Base-by-base conservation (phyloP, 2,329 filamentous ascomycete species). In the Monosporascus sp. region DNA sequence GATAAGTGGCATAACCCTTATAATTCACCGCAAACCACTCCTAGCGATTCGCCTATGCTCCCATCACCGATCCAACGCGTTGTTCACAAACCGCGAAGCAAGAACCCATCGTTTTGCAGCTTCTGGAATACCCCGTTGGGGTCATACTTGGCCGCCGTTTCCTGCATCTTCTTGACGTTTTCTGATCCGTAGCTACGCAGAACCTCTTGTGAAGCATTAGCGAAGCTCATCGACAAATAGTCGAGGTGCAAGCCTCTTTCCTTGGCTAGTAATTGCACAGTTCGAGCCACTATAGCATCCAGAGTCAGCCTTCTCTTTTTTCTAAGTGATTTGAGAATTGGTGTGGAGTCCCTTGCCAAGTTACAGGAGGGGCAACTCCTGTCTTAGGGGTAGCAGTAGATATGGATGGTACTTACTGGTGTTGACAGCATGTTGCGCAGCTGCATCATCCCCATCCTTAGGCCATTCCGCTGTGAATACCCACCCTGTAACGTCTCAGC, bases 401-500 rank as follows among this genome's bases (percentile, higher is more conserved):
- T 31, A 31, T n/a, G 48, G 15, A 38, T 40, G 31, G 15, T 49
- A 20, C 15, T 9, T 24, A 11, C 37, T 31, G 14, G 24, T n/a
- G 41, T 37, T 18, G 20, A 56, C 20, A 17, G 51, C 49, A 31
- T 35, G 18, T 26, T 52, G 26, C 2, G 41, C 49, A 18, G 41
- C 31, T 15, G 46, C 44, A 18, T 54, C 50, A 18, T 54, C 38
- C 6, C 35, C 40, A 17, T 45, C 40, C 49, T 48, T 38, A 18
- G n/a, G 45, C 51, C 49, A 56, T 18, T 54, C 49, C 2, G 46
- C 49, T 9, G 47, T 52, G 26, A 54, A 53, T 8, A 51, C 49
- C 18, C 44, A 49, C 45, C 48, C 51, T 53, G 45, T n/a, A 46
- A 53, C 20, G 64, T 22, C 28, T 31, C 28, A 31, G 28, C 28